Evolutionary conservation across 768 basidiomycete genomes (phyloP), one percentile per base, ranked within the genome.

Genomic region (Crucibulum laeve): DNA sequence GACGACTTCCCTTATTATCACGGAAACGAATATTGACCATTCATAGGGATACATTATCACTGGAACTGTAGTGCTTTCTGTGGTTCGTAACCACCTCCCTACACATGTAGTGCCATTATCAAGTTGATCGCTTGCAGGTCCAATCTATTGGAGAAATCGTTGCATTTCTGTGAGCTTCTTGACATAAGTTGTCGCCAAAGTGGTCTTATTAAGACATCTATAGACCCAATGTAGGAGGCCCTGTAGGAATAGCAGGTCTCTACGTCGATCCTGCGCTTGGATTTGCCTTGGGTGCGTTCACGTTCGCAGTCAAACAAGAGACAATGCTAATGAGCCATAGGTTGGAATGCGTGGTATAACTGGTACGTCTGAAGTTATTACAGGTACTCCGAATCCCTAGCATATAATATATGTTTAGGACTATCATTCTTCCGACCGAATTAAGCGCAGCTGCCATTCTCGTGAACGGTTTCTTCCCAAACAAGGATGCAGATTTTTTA

Each of bases 281-380:
- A 4, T 66, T 67, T 42, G 62, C 67, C 18, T 50, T 69, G 39
- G 71, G 69, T 24, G 65, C 53, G 56, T 56, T 55, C 36, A 64
- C 56, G 52, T 57, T 54, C 58, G 54, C 58, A 51, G 37, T 52
- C n/a, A 38, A 46, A 22, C n/a, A 35, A 25, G 4, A 13, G 8
- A 25, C 21, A 25, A 13, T 46, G 55, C 55, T 13, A 65, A 64
- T 42, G 53, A 61, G 8, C 43, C 64, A 0, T 63, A 67, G 33
- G 64, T 58, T 42, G 70, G 70, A 56, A 59, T 67, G 40, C 60
- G 54, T 44, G 71, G 43, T 60, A 53, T 38, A 47, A 53, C 28
- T 42, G 55, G 54, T 26, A 10, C 36, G 42, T 22, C 11, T 33
- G 18, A 14, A 15, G 14, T 18, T 5, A 14, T 30, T 34, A 38